Evolutionary conservation across 257 asterid genomes (phyloP).

Genomic region (Cordia subcordata): DNA sequence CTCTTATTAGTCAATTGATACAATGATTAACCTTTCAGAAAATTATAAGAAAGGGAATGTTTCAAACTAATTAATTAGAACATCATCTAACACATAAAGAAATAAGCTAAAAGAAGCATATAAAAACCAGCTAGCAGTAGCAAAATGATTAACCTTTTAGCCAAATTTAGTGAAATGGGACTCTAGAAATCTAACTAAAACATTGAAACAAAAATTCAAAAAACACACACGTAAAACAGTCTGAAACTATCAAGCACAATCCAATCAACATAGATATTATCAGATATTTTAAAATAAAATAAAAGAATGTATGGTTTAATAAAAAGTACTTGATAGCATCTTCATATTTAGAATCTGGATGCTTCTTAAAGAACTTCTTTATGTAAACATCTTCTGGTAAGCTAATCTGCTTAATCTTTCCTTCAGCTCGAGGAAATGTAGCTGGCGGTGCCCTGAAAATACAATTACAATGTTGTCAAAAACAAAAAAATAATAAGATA

Average conservation of each 20-base stretch:
- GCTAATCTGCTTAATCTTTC: conserved; percentile 52
- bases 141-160: too few species aligned
- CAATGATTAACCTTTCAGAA: too few species aligned
- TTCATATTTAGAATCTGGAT: conserved; percentile 60
- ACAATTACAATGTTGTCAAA: background rate
- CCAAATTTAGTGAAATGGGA: too few species aligned
- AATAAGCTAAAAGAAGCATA: too few species aligned
- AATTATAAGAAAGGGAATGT: too few species aligned
- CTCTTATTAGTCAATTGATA: too few species aligned
- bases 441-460: conserved; percentile 79
- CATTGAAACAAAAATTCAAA: too few species aligned
- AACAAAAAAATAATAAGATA: background rate
- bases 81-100: too few species aligned
- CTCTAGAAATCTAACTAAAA: too few species aligned
- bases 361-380: conserved; percentile 58
- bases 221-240: too few species aligned
- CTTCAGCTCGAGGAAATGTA: conserved; percentile 70
- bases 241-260: background rate
- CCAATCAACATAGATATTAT: background rate
- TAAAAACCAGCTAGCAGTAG: too few species aligned
- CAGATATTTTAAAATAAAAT: background rate
- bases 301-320: conserved; percentile 1
- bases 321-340: conserved; percentile 69
- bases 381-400: conserved; percentile 82
- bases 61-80: too few species aligned